phyloP scores from a whole-genome alignment of 306 rosid genomes.

The Datisca glomerata region DNA sequence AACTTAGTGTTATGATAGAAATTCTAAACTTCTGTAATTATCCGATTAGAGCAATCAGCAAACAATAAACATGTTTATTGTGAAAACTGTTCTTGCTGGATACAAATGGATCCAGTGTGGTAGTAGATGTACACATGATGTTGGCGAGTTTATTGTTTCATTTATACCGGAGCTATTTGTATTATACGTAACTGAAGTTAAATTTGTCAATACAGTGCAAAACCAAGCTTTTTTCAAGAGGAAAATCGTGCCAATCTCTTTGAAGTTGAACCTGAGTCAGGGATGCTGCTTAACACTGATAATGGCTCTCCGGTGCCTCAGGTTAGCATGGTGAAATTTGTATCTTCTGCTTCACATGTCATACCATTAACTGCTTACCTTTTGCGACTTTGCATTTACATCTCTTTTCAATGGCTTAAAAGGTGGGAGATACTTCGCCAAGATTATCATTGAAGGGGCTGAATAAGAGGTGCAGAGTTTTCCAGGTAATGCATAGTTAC shows the following conservation, averaged over 20 bases:
- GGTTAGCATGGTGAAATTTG: constrained; percentile 28
- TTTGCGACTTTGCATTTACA: constrained; percentile 2
- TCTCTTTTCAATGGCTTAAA: constrained; percentile 6
- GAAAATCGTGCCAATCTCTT: constrained; percentile 81
- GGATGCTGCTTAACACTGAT: constrained; percentile 91
- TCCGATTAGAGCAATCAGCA: no score
- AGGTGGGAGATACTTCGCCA: constrained; percentile 67
- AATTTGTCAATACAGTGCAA: constrained; percentile 57
- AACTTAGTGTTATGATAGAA: background rate
- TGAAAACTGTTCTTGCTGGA: no score
- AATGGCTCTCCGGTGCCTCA: constrained; percentile 90
- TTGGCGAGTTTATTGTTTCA: no score
- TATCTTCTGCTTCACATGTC: constrained; percentile 1
- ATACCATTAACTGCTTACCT: constrained; percentile 5
- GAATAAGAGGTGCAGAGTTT: constrained; percentile 44
- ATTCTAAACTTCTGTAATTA: no score
- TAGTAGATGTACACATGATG: no score
- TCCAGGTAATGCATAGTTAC: constrained; percentile 68
- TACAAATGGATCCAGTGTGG: no score
- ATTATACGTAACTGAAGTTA: no score
- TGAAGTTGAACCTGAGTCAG: constrained; percentile 83
- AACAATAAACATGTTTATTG: no score
- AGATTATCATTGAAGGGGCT: constrained; percentile 23
- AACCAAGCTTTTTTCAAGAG: constrained; percentile 92
- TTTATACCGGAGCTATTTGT: no score